Evolutionary conservation across 495 filamentous ascomycete species (phyloP), one percentile per base, ranked within the genome.

Genomic region (Talaromyces thailandensis): DNA sequence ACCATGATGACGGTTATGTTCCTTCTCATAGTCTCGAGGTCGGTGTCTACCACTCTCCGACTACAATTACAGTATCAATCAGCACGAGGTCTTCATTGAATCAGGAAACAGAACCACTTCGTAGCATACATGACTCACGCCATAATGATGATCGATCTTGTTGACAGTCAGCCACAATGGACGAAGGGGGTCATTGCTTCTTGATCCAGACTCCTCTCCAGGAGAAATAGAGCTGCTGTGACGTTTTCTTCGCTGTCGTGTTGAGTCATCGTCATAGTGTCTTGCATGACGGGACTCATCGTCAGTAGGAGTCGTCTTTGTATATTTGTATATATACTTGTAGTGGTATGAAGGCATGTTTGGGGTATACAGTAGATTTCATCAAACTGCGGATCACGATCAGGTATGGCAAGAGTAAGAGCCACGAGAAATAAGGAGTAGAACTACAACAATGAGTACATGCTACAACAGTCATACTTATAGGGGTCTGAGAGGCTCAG

Each of bases 301-400:
- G 35, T 59, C 35, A 26, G 28, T 21, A 26, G 37, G 24, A 6
- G 35, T 25, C 7, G 32, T 21, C 8, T 25, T 40, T 9, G 37
- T 40, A 28, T 25, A 59, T 16, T 48, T 59, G 21, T 59, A 48
- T 16, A 35, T 48, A 35, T 59, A 59, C 12, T 23, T 43, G 25
- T 59, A 59, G 31, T 24, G 31, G 26, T 40, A 35, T 11, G 18
- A 25, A 45, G 57, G 57, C 57, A 59, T 59, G 31, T 59, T 35
- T 35, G 28, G 56, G 12, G 55, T 23, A 14, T 32, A 23, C 12
- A 21, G 12, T 37, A 21, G n/a, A 18, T 18, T 28, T n/a, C n/a
- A n/a, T n/a, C n/a, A n/a, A n/a, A n/a, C n/a, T n/a, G n/a, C n/a
- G n/a, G n/a, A n/a, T n/a, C n/a, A 29, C 28, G 6, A 29, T 23